Conservation (phyloP, 176 grass and related monocot species). For the Musa schizocarpa region DNA sequence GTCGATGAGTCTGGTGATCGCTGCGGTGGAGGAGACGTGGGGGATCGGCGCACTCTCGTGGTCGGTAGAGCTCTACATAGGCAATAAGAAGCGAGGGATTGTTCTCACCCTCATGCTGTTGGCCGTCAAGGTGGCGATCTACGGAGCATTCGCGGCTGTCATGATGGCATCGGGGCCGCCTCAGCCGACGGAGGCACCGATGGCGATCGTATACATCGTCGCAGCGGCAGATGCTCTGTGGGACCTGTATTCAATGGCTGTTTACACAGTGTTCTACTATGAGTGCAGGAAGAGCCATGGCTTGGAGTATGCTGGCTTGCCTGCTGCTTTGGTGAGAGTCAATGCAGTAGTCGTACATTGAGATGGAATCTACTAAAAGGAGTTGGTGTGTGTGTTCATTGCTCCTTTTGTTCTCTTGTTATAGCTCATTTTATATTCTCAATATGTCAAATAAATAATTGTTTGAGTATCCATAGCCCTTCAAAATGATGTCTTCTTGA, state of each 20-base stretch:
- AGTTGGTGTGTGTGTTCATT: too few relatives aligned
- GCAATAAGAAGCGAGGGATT: conserved; percentile 25
- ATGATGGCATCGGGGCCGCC: neutral
- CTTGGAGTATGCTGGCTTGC: conserved; percentile 24
- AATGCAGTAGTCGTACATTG: neutral
- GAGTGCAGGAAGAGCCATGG: conserved; percentile 44
- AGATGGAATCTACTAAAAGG: neutral
- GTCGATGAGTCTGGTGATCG: conserved; percentile 36
- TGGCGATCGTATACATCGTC: conserved; percentile 14
- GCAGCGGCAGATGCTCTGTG: conserved; percentile 19
- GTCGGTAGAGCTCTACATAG: conserved; percentile 34
- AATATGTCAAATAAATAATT: too few relatives aligned
- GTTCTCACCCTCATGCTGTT: conserved; percentile 23
- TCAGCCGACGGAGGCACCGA: neutral
- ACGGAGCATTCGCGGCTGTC: conserved; percentile 7
- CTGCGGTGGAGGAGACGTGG: conserved; percentile 33
- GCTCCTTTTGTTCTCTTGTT: too few relatives aligned
- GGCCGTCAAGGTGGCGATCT: conserved; percentile 18
- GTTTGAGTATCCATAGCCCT: too few relatives aligned
- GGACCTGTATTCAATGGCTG: conserved; percentile 25
- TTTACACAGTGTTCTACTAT: conserved; percentile 34
- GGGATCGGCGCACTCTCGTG: conserved; percentile 40
- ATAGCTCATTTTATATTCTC: too few relatives aligned
- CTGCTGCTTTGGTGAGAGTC: neutral
- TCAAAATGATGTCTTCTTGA: too few relatives aligned